Percentiles rank a stretch among this genome's conserved stretches.
Conservation (phyloP, 176 grass and related monocot species). For the Bolboschoenus planiculmis region DNA sequence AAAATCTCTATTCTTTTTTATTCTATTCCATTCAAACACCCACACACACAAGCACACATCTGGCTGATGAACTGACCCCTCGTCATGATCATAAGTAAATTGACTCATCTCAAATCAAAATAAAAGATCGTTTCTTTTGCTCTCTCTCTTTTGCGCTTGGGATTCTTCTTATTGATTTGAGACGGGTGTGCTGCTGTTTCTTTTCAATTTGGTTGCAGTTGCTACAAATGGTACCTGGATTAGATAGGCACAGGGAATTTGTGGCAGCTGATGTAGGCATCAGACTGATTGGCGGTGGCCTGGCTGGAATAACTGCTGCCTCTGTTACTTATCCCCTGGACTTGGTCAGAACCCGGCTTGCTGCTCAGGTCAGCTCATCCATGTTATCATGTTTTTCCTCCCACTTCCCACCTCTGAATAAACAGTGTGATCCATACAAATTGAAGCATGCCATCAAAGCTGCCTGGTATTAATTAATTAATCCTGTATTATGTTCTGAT, state of each 20-base stretch:
- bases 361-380: conserved; percentile 58
- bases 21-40: neutral
- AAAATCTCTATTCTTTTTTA: neutral
- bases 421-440: neutral
- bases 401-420: neutral
- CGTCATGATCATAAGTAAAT: too few species aligned
- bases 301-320: conserved; percentile 92
- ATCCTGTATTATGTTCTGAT: neutral
- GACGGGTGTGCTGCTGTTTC: too few species aligned
- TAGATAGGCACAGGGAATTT: conserved; percentile 54
- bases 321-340: conserved; percentile 83
- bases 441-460: neutral
- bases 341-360: conserved; percentile 76
- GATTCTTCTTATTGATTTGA: too few species aligned
- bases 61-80: too few species aligned
- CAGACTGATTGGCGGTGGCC: conserved; percentile 65
- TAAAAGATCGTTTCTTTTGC: too few species aligned
- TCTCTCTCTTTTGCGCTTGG: too few species aligned
- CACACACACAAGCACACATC: too few species aligned
- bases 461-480: neutral
- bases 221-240: conserved; percentile 70
- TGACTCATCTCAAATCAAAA: too few species aligned
- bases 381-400: neutral
- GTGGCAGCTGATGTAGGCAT: conserved; percentile 55
- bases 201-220: conserved; percentile 32